These are phyloP conservation scores for Scedosporium minutisporum DNA, from an alignment of 2,329 filamentous ascomycete species.

Conservation along the genomic window DNA sequence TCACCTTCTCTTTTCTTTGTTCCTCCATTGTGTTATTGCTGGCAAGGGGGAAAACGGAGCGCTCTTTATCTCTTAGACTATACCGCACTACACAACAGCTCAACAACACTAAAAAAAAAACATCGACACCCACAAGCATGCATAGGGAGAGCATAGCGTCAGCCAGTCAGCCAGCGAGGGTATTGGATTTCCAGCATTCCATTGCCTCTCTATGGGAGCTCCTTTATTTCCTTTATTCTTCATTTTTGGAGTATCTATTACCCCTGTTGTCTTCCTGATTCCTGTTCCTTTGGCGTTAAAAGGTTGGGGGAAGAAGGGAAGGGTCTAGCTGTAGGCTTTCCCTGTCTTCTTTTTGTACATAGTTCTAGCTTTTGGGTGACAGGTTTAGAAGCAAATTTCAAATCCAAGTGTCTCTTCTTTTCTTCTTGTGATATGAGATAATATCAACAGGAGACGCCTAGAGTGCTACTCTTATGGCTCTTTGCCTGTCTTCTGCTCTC, in stretches of 20 bases:
- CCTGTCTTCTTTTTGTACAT: neutral
- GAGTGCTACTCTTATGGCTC: too few relatives aligned
- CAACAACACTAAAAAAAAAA: neutral
- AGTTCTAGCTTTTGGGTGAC: neutral
- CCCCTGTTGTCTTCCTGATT: neutral
- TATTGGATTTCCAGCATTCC: neutral
- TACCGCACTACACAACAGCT: neutral
- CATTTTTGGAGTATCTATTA: neutral
- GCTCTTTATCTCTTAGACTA: neutral
- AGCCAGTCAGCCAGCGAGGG: neutral
- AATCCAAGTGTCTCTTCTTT: neutral
- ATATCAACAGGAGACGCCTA: too few relatives aligned
- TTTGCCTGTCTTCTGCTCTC: too few relatives aligned
- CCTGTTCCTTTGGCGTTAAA: neutral
- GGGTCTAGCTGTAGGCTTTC: neutral
- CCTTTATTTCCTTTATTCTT: neutral
- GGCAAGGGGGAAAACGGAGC: neutral
- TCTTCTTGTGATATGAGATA: neutral
- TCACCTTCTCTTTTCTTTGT: constrained; percentile 10
- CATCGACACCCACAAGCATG: neutral
- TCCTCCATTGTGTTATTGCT: constrained; percentile 7
- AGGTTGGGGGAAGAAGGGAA: neutral
- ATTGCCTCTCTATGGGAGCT: neutral
- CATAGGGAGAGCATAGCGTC: neutral
- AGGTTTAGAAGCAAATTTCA: constrained; percentile 8